Percentiles rank a stretch among this genome's conserved stretches.
Evolutionary conservation across 495 filamentous ascomycete species (phyloP).

Genomic region (Neurospora intermedia): DNA sequence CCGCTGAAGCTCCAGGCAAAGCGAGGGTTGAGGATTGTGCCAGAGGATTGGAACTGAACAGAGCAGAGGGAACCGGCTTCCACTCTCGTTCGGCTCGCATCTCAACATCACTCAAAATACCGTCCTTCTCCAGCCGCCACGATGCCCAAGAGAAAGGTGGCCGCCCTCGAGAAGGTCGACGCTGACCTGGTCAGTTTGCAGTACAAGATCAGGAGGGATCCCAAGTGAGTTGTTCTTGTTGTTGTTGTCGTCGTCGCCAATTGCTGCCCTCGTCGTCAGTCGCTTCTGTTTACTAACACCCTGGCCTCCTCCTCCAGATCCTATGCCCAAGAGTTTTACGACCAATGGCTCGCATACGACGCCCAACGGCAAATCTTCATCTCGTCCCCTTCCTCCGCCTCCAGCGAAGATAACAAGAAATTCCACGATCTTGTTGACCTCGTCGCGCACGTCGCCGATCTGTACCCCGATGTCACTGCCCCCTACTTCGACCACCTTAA

Average conservation of each 20-base stretch:
- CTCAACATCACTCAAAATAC: not conserved
- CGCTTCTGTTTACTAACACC: not conserved
- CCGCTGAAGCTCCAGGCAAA: not conserved
- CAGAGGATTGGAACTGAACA: not conserved
- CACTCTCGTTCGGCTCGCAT: not conserved
- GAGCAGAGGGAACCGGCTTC: not conserved
- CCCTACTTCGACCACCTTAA: constrained; percentile 74
- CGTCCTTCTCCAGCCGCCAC: constrained; percentile 9
- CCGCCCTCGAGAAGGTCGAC: constrained; percentile 89
- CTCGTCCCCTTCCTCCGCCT: constrained; percentile 63
- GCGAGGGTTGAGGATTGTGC: not conserved
- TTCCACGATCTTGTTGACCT: constrained; percentile 74
- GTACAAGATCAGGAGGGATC: constrained; percentile 79
- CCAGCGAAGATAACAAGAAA: constrained; percentile 63
- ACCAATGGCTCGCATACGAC: constrained; percentile 89
- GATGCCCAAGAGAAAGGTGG: constrained; percentile 79
- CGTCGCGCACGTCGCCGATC: constrained; percentile 83
- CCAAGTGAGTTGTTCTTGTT: constrained; percentile 40
- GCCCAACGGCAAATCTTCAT: constrained; percentile 84
- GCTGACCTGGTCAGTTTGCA: constrained; percentile 82
- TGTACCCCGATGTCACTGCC: constrained; percentile 71
- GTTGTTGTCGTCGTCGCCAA: not conserved
- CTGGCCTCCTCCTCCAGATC: constrained; percentile 37
- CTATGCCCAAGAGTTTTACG: constrained; percentile 75
- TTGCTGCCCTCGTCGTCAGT: not conserved